Conservation (phyloP, 495 filamentous ascomycete genomes). For the Neurospora intermedia region DNA sequence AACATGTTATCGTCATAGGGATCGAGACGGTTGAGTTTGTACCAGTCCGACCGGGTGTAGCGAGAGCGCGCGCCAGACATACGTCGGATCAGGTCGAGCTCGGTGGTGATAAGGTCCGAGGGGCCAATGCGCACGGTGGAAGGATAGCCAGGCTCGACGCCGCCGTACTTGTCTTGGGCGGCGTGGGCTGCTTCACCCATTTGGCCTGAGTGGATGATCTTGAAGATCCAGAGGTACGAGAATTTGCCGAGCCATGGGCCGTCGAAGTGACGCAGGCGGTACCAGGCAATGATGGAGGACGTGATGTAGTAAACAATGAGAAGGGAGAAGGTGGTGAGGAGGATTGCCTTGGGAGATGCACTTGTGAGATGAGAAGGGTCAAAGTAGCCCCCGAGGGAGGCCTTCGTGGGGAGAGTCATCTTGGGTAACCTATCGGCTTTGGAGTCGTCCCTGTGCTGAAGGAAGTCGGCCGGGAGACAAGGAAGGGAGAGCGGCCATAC, state of each 20-base stretch:
- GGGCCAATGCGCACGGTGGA: constrained; percentile 41
- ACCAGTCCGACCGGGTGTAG: constrained; percentile 26
- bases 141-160: constrained; percentile 23
- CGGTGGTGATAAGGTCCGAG: constrained; percentile 34
- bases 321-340: not conserved
- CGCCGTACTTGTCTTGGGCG: constrained; percentile 19
- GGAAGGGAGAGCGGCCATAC: not conserved
- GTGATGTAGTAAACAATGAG: constrained; percentile 5
- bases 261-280: constrained; percentile 14
- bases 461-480: not conserved
- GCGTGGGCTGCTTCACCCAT: constrained; percentile 1
- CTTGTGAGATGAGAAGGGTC: not conserved
- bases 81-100: constrained; percentile 25
- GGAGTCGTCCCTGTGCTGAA: not conserved
- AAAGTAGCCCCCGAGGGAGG: not conserved
- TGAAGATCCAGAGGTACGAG: constrained; percentile 14
- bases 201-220: constrained; percentile 5
- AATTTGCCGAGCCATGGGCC: constrained; percentile 14
- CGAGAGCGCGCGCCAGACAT: constrained; percentile 22
- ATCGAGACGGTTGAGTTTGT: constrained; percentile 18
- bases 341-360: not conserved
- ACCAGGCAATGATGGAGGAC: constrained; percentile 6
- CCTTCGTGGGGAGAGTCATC: not conserved
- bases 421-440: not conserved
- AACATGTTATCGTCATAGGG: constrained; percentile 31